Evolutionary conservation across 2,329 filamentous ascomycete species (phyloP).

Genomic region (Fusarium sp.): DNA sequence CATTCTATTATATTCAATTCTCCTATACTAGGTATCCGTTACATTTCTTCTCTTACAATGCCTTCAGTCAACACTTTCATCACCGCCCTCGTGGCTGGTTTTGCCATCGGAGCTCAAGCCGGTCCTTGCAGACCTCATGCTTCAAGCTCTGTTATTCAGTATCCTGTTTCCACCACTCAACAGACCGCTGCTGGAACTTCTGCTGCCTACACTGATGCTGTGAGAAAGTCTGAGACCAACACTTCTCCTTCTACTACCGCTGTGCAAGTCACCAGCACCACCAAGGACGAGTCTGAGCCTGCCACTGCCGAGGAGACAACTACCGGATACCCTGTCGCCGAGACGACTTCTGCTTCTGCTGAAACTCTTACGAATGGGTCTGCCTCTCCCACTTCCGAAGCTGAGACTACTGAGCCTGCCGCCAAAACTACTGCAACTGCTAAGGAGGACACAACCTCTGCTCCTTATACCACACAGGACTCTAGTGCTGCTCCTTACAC

Average conservation of each 20-base stretch:
- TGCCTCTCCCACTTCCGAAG: background rate
- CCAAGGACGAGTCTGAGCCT: constrained; percentile 1
- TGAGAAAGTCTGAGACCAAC: background rate
- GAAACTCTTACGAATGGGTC: background rate
- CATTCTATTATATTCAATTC: constrained; percentile 1
- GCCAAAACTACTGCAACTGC: background rate
- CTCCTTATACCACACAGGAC: background rate
- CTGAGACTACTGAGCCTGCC: background rate
- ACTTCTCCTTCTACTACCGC: background rate
- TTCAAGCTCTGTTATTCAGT: constrained; percentile 3
- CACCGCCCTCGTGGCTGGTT: constrained; percentile 23
- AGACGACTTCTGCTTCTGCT: background rate
- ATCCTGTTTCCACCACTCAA: background rate
- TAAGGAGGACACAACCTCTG: background rate
- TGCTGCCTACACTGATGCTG: background rate
- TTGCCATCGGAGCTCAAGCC: constrained; percentile 23
- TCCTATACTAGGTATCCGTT: background rate
- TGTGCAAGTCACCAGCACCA: constrained; percentile 1
- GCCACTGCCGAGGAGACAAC: background rate
- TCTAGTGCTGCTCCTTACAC: background rate
- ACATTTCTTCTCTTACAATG: constrained; percentile 7
- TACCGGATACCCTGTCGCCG: background rate
- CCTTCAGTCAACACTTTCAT: constrained; percentile 22
- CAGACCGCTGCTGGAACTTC: background rate
- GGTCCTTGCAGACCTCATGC: constrained; percentile 28